Base-by-base conservation (phyloP, 1,284 basidiomycete species). In the Papiliotrema flavescens region DNA sequence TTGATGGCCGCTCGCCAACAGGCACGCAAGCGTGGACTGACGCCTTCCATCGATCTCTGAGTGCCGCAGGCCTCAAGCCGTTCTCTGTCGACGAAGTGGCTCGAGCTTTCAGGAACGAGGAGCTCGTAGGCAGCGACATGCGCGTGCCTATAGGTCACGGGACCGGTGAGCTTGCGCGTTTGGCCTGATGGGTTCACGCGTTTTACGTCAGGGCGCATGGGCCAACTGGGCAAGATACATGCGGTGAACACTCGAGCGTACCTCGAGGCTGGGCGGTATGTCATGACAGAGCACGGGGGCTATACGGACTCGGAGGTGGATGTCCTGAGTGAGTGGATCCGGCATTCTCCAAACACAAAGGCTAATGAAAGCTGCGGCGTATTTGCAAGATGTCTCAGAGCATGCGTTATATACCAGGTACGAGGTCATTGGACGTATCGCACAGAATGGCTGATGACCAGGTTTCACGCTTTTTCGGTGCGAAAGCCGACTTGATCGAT, bases 21-120 rank as follows among this genome's bases (percentile, higher is more conserved):
- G 52, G 50, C 7, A 51, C 49, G 11, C 60, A 59, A 51, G 55
- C 51, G 20, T 56, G 44, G 41, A 32, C 46, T 13, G 55, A 69
- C 46, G 51, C 52, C 40, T 59, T 50, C 53, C 65, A 56, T 63
- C 68, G 55, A 73, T 62, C 73, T 70, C 26, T 76, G 74, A 53
- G 75, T 70, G 60, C 60, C 42, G 47, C 65, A 36, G 36, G 68
- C 35, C 65, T 73, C 56, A 60, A 55, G 34, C 54, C 51, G 22
- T 58, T 63, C 51, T 51, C 46, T 35, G 36, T 56, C 24, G 52
- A 49, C 9, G 24, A 46, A 6, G 49, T 61, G 44, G 59, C 61
- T 17, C 43, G 34, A n/a, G 20, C 35, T 1, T 54, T 55, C n/a
- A 39, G 51, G 28, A 45, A 43, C 14, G 47, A 53, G 35, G 43